Evolutionary conservation across 148 eudicot genomes (phyloP), one percentile per base, ranked within the genome.

Genomic region (Selenicereus undatus): DNA sequence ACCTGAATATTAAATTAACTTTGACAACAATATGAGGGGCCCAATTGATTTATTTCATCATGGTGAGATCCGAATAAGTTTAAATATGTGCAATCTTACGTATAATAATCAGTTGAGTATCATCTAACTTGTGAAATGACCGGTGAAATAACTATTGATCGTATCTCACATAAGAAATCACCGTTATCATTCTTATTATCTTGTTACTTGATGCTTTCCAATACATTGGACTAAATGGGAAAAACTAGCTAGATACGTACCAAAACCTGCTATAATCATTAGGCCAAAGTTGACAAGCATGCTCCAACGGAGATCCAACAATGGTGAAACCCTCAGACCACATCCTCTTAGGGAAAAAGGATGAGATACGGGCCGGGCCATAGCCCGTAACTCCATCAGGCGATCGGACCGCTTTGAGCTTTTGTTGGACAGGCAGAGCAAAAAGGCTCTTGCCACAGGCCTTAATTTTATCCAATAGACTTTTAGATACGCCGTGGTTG

Each of bases 241-340:
- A 58, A 52, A 76, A 45, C 35, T 3, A 32, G 77, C 35, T 3
- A 32, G 77, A 45, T 13, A 79, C 80, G 36, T 91, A 96, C 99
- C 98, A 92, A 80, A 96, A 96, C 0, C 77, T 69, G 0, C 11
- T 70, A 86, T 91, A 85, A 78, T 90, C 91, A 51, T 82, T 79
- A 21, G 99, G 98, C 99, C 99, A 96, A 81, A 96, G 97, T 81
- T 79, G 88, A 50, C 90, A 86, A 78, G 98, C 98, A 71, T 96
- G 94, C 48, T 96, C 91, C 26, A 85, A 45, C 0, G 98, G 94
- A 3, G 98, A 92, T 1, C 98, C 99, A 43, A 87, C n/a, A 73
- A 96, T 88, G 74, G 97, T 94, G 90, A 96, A 96, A 29, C 99
- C 99, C 81, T 95, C 98, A 2, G 92, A 90, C 98, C 97, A 93